A percentile compares a stretch with the other conserved stretches of the same genome.
Conservation (phyloP, 768 basidiomycete genomes). For the Leccinellum albellum region DNA sequence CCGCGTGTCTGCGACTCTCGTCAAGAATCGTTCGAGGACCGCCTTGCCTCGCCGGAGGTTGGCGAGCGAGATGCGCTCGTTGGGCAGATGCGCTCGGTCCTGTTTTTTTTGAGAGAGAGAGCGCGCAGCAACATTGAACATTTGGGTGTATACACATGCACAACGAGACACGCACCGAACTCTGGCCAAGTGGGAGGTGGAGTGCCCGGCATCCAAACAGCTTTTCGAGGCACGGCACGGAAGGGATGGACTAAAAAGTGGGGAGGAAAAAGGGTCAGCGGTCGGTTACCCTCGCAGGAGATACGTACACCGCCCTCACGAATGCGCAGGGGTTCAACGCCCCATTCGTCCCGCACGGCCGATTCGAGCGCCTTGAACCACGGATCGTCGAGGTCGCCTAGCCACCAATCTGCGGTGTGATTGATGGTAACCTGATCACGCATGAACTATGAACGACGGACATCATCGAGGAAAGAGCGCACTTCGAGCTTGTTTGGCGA, state of each 20-base stretch:
- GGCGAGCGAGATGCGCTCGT: conserved; percentile 83
- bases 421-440: conserved; percentile 63
- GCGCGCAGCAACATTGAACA: neutral
- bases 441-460: neutral
- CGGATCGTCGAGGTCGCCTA: conserved; percentile 77
- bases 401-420: conserved; percentile 94
- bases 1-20: conserved; percentile 42
- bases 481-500: conserved; percentile 77
- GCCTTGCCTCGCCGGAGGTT: conserved; percentile 78
- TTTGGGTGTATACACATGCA: neutral
- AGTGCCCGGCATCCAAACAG: conserved; percentile 85
- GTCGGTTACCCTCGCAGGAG: neutral
- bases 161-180: conserved; percentile 53
- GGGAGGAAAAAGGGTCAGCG: neutral
- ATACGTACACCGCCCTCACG: conserved; percentile 85
- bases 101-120: conserved; percentile 18
- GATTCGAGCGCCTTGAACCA: conserved; percentile 86
- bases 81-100: conserved; percentile 92
- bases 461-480: neutral
- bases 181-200: conserved; percentile 93
- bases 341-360: conserved; percentile 86
- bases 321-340: conserved; percentile 77
- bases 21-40: conserved; percentile 71
- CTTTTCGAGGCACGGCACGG: conserved; percentile 90
- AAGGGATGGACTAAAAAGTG: conserved; percentile 75